Evolutionary conservation across 169 alveolate species (phyloP), one percentile per base, ranked within the genome.

Genomic region (Theileria annulata): DNA sequence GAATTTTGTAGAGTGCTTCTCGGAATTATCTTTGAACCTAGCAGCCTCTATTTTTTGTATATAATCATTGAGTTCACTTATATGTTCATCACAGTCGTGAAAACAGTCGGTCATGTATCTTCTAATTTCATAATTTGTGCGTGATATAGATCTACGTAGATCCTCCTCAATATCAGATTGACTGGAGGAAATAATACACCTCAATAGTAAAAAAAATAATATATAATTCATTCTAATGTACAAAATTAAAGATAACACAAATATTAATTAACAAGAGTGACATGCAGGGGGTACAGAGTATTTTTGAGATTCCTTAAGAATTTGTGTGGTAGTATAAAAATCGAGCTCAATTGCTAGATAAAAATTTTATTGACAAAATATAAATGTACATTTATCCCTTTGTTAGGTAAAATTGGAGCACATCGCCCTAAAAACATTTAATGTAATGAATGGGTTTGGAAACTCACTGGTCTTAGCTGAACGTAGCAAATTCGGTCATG

Each of bases 381-480:
- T 42, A 12, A 8, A 42, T 8, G 17, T 42, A 42, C 51, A 3
- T 21, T 75, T 51, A 82, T 4, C 89, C 89, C 71, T 71, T 82
- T 9, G 89, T 82, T 2, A 79, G 54, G 70, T 82, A 82, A 25
- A 82, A 75, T 21, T 74, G 89, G 10, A 82, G 62, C 30, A 23
- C 54, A 30, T 82, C 89, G 63, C 89, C 89, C 89, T 82, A 56
- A 17, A 3, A n/a, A 30, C 10, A 2, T 12, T 42, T 42, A 42
- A 42, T 35, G 13, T 8, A 42, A 10, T 10, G 19, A 42, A 12
- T 10, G 25, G 33, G 37, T 8, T 48, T 51, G 10, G 60, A 21
- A 3, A 82, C 89, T 25, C 68, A 82, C 89, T 74, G 75, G 80
- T 30, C 89, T 68, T 8, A 82, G 77, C 80, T 82, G 89, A 17